phyloP scores from a whole-genome alignment of 805 yeast genomes.

The Hanseniaspora occidentalis region DNA sequence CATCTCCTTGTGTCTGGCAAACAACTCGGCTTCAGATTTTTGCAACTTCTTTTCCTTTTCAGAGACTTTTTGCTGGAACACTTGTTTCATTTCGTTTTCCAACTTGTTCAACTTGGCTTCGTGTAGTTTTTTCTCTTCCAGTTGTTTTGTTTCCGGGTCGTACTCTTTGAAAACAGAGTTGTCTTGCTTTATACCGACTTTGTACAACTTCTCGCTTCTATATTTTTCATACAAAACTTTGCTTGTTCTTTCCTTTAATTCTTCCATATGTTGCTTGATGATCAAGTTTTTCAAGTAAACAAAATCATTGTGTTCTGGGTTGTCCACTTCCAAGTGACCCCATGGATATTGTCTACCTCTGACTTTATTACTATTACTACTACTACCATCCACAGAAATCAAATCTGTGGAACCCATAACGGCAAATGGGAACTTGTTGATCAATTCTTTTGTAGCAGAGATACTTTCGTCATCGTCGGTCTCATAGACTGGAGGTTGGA shows the following conservation, averaged over 20 bases:
- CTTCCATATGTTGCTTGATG: conserved; percentile 85
- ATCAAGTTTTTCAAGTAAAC: conserved; percentile 77
- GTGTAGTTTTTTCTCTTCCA: conserved; percentile 85
- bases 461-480: conserved; percentile 73
- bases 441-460: conserved; percentile 50
- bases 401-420: conserved; percentile 79
- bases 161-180: conserved; percentile 86
- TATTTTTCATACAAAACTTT: conserved; percentile 74
- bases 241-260: conserved; percentile 75
- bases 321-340: conserved; percentile 94
- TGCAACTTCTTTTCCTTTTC: conserved; percentile 96
- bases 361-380: conserved; percentile 28
- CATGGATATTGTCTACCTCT: conserved; percentile 94
- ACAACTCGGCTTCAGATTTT: conserved; percentile 92
- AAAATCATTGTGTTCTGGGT: conserved; percentile 88
- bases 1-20: conserved; percentile 93
- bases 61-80: conserved; percentile 89
- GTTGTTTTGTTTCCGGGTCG: conserved; percentile 85
- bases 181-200: conserved; percentile 87
- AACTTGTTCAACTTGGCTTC: conserved; percentile 87
- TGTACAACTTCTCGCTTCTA: conserved; percentile 67
- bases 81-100: conserved; percentile 93
- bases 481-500: conserved; percentile 66
- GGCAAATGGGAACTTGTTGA: conserved; percentile 77
- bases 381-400: conserved; percentile 59